Base-by-base conservation (phyloP, 2,329 filamentous ascomycete genomes). In the Penicillium sclerotigenum region DNA sequence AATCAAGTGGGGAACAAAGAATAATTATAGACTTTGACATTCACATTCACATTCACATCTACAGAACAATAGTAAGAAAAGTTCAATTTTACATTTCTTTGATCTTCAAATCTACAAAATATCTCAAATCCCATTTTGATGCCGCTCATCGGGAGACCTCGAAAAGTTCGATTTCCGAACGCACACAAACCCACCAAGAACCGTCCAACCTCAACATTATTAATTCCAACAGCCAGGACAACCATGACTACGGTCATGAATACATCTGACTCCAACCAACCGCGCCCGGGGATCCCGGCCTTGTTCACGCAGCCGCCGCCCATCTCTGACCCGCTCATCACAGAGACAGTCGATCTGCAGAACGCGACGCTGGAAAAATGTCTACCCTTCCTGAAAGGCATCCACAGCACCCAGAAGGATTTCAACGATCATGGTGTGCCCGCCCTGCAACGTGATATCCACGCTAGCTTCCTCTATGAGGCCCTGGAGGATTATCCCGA, bases 381-480 rank as follows among this genome's bases (percentile, higher is more conserved):
- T 65, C 75, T 91, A 29, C 87, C 88, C 0, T 87, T 86, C 61
- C 79, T 96, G 16, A 76, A 78, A 33, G 76, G 77, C 69, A 69
- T 67, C 48, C 70, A 73, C n/a, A 80, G 76, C 40, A 78, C 79
- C 47, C 77, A 81, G 56, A 76, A 79, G 24, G 72, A 75, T 20
- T 81, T 83, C 74, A 96, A 96, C 74, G 76, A 76, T 49, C 79
- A 87, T 71, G 91, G 91, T 14, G 77, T 97, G 34, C 89, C 91
- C 14, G 81, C 80, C 54, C 82, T 99, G n/a, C 82, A 87, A 64
- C 85, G 88, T 40, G 76, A 79, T 56, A 73, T 76, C 40, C 85
- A 87, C 68, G 60, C 78, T 40, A 68, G 65, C n/a, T 80, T 75
- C 59, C 68, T 80, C 36, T 78, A 79, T 54, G 74, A 78, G 51